Conservation (phyloP, 208 protist genomes). For the Wallacemonas rigidus region DNA sequence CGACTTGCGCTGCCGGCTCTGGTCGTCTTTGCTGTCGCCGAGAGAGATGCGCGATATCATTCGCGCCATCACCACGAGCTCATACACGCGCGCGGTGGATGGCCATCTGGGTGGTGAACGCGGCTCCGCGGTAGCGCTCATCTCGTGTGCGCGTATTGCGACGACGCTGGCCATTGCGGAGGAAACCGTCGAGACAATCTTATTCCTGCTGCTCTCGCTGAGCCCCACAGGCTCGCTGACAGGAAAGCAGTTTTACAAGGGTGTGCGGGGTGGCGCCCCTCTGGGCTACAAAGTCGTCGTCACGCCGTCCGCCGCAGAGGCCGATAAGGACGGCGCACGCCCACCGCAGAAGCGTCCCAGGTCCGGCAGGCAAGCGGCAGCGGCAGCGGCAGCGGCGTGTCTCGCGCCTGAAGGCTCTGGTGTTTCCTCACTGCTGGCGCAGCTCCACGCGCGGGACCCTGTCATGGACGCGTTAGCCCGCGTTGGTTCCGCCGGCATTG, state of each 20-base stretch:
- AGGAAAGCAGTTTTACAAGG: constrained; percentile 30
- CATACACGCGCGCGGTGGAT: constrained; percentile 29
- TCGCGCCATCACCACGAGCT: constrained; percentile 39
- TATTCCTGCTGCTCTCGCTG: constrained; percentile 66
- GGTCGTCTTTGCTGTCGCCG: constrained; percentile 56
- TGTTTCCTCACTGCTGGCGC: constrained; percentile 52
- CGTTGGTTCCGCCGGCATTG: constrained; percentile 30
- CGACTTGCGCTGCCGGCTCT: constrained; percentile 84
- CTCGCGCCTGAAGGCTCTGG: constrained; percentile 22
- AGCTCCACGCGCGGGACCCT: constrained; percentile 60
- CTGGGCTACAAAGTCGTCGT: constrained; percentile 51
- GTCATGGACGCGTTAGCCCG: constrained; percentile 56
- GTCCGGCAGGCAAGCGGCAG: neutral
- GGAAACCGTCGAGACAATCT: constrained; percentile 79
- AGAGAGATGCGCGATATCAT: constrained; percentile 64
- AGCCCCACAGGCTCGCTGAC: constrained; percentile 1
- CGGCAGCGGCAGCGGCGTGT: too few relatives aligned
- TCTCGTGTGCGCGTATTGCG: constrained; percentile 59
- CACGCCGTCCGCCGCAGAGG: neutral
- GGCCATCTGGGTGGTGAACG: neutral
- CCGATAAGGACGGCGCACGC: neutral
- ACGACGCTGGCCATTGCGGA: constrained; percentile 60
- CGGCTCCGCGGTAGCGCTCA: constrained; percentile 35
- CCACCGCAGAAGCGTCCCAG: constrained; percentile 25
- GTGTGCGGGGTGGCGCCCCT: constrained; percentile 45